phyloP scores from a whole-genome alignment of 371 early-diverging fungal genomes.

The Mortierella sp. region DNA sequence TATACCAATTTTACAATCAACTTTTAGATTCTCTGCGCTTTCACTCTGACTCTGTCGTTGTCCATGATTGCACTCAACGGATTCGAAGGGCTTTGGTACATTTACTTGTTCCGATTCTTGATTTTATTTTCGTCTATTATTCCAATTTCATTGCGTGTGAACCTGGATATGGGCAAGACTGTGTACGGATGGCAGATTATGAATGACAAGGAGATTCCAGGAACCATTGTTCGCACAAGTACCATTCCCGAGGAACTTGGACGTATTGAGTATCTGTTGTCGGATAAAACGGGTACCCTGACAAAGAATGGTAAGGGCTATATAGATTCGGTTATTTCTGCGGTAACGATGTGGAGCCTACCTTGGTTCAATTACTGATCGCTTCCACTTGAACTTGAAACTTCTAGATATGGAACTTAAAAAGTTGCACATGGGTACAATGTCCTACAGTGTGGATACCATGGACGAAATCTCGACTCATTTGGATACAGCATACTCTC shows the following conservation, averaged over 20 bases:
- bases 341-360: background rate
- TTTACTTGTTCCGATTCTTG: conserved; percentile 94
- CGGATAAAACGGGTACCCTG: conserved; percentile 99
- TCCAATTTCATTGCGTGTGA: conserved; percentile 98
- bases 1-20: background rate
- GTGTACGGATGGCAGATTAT: conserved; percentile 91
- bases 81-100: conserved; percentile 90
- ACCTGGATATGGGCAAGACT: conserved; percentile 97
- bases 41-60: conserved; percentile 86
- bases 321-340: background rate
- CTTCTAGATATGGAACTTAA: conserved; percentile 96
- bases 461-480: conserved; percentile 88
- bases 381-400: background rate
- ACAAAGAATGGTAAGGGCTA: conserved; percentile 91
- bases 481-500: conserved; percentile 69
- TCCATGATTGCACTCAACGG: conserved; percentile 94
- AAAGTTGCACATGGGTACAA: conserved; percentile 97
- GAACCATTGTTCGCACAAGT: conserved; percentile 94
- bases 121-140: conserved; percentile 98
- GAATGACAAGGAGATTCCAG: conserved; percentile 83
- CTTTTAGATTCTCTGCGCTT: conserved; percentile 82
- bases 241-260: conserved; percentile 99
- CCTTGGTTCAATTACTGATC: background rate
- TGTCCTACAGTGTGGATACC: conserved; percentile 92
- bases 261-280: conserved; percentile 95